A percentile compares a stretch with the other conserved stretches of the same genome.
phyloP scores from a whole-genome alignment of 2,329 filamentous ascomycete species.

The Rhynchosporium secalis region DNA sequence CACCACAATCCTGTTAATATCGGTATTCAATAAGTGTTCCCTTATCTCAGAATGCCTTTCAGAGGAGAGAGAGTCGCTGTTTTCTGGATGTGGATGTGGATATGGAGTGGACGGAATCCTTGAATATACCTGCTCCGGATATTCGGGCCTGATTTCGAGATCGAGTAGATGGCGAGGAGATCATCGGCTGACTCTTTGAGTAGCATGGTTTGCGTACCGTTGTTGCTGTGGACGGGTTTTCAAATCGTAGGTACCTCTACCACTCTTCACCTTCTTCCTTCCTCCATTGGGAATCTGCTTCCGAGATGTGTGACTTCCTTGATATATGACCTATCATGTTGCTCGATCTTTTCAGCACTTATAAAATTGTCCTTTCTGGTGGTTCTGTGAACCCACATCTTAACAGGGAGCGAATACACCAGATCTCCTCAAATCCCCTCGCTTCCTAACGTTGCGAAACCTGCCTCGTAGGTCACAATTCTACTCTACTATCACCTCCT shows the following conservation, averaged over 20 bases:
- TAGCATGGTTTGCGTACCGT: slow-evolving; percentile 3
- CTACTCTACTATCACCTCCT: neutral
- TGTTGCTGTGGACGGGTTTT: slow-evolving; percentile 2
- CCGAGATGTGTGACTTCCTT: neutral
- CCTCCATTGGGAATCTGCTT: too few species aligned
- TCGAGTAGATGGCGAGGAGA: too few species aligned
- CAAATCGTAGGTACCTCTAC: slow-evolving; percentile 8
- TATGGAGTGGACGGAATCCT: too few species aligned
- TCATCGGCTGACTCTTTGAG: too few species aligned
- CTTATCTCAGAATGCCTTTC: too few species aligned
- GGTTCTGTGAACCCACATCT: neutral
- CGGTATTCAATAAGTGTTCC: neutral
- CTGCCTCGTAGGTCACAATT: neutral
- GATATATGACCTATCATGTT: neutral
- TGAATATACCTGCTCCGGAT: too few species aligned
- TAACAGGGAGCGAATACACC: slow-evolving; percentile 4
- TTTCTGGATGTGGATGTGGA: too few species aligned
- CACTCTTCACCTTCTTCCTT: neutral
- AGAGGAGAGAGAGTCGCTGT: too few species aligned
- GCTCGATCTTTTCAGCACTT: neutral
- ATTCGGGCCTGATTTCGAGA: too few species aligned
- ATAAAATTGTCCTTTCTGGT: neutral
- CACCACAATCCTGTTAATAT: slow-evolving; percentile 7
- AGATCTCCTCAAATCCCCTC: neutral
- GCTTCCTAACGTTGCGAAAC: neutral